These are phyloP conservation scores for Stagonosporopsis rhizophila DNA, from an alignment of 2,329 filamentous ascomycete genomes.

Conservation along the genomic window DNA sequence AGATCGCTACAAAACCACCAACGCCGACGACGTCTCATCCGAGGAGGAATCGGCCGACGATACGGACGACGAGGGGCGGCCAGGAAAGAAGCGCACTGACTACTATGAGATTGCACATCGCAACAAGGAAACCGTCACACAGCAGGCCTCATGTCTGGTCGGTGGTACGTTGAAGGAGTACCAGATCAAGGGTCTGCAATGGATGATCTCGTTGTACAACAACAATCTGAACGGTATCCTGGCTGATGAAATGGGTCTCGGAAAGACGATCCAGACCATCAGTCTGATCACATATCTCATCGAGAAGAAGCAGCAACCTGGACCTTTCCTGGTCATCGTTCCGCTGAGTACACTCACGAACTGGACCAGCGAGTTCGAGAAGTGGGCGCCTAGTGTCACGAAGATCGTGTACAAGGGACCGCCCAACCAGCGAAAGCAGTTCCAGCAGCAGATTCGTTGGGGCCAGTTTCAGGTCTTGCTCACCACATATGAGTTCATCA, in stretches of 20 bases:
- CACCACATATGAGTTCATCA: slow-evolving; percentile 99
- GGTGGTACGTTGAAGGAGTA: slow-evolving; percentile 96
- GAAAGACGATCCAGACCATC: slow-evolving; percentile 99
- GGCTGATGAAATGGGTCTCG: slow-evolving; percentile 99
- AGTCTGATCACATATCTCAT: slow-evolving; percentile 97
- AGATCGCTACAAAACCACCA: slow-evolving; percentile 76
- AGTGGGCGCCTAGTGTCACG: slow-evolving; percentile 89
- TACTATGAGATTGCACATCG: slow-evolving; percentile 99
- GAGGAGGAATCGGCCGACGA: slow-evolving; percentile 64
- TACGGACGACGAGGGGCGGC: slow-evolving; percentile 69
- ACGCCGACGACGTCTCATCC: slow-evolving; percentile 56
- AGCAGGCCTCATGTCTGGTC: slow-evolving; percentile 84
- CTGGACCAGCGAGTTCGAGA: slow-evolving; percentile 98
- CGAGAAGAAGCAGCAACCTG: slow-evolving; percentile 89
- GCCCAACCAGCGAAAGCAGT: slow-evolving; percentile 83
- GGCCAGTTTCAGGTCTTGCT: slow-evolving; percentile 95
- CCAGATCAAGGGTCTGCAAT: slow-evolving; percentile 96
- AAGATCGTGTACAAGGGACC: slow-evolving; percentile 98
- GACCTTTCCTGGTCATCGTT: slow-evolving; percentile 95
- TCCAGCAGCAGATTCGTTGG: slow-evolving; percentile 92
- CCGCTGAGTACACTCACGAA: slow-evolving; percentile 96
- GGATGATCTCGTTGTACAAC: slow-evolving; percentile 99
- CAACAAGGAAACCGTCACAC: slow-evolving; percentile 87
- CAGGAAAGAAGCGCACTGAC: slow-evolving; percentile 81
- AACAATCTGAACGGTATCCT: slow-evolving; percentile 99